A percentile compares a stretch with the other conserved stretches of the same genome.
Evolutionary conservation across 805 yeast species (phyloP).

Genomic region (Wickerhamiella alocasiicola): DNA sequence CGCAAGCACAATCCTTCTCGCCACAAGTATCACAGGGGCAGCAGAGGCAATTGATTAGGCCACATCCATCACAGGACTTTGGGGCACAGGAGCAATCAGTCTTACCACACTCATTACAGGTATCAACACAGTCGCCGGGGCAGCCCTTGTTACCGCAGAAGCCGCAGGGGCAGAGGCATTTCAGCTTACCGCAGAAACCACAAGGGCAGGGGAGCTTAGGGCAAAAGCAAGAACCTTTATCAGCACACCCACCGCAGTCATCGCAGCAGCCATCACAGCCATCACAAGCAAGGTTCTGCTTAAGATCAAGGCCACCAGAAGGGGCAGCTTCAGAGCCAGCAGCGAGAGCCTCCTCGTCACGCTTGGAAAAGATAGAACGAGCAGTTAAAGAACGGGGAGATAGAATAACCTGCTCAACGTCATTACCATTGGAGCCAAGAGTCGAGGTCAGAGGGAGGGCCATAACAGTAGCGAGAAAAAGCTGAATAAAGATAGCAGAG

Average conservation of each 20-base stretch:
- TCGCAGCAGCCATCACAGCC: constrained; percentile 9
- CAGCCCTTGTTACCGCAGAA: constrained; percentile 3
- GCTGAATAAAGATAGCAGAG: constrained; percentile 5
- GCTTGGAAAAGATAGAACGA: constrained; percentile 8
- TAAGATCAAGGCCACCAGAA: constrained; percentile 1
- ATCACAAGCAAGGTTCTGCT: constrained; percentile 4
- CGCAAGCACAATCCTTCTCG: constrained; percentile 4
- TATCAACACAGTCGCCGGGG: background rate
- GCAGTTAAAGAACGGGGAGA: background rate
- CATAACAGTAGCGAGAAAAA: constrained; percentile 11
- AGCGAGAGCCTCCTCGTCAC: background rate
- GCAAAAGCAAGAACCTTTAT: constrained; percentile 2
- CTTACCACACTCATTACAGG: constrained; percentile 4
- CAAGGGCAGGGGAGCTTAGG: constrained; percentile 6
- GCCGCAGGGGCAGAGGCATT: constrained; percentile 8
- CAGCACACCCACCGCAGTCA: constrained; percentile 8
- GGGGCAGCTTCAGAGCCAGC: background rate
- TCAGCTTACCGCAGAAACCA: constrained; percentile 5
- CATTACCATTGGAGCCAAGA: background rate
- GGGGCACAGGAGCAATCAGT: background rate
- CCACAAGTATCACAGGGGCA: constrained; percentile 9
- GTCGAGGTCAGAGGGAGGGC: constrained; percentile 7
- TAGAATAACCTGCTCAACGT: background rate
- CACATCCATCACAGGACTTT: background rate
- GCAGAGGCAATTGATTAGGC: background rate